Evolutionary conservation across 2,329 filamentous ascomycete species (phyloP), one percentile per base, ranked within the genome.

Genomic region (Pseudovirgaria hyperparasitica): DNA sequence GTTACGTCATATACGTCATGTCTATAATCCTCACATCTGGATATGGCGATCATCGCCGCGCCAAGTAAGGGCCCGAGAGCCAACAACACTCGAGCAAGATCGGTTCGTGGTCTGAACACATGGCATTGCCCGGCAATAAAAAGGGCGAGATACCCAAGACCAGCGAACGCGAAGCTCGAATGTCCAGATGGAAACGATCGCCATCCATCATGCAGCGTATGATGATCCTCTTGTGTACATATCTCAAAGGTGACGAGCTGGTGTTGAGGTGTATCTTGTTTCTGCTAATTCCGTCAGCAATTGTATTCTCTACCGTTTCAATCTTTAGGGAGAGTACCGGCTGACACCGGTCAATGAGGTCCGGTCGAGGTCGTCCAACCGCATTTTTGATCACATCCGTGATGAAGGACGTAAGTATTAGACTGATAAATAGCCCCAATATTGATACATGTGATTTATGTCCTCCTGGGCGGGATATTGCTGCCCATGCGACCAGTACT

Each of bases 361-460:
- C 87, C 4, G 87, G 87, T 5, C 87, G 72, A 16, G 85, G 82
- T 8, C 82, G 62, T 6, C 82, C 82, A 15, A 87, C 80, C 7
- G 79, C 70, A 48, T 92, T 93, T 57, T 98, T 98, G 47, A 96
- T 67, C 26, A 59, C 48, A 49, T 96, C 86, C 23, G 90, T 96
- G 22, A 96, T 62, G 51, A 94, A 79, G 5, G 73, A 70, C 1
- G 82, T 78, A 26, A 93, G 65, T 40, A 84, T 64, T 15, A 96
- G 55, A 37, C 47, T 71, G 43, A 87, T 82, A 26, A 76, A 60
- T 33, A 94, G 74, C 13, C 84, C 81, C 1, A 98, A 71, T 27
- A 92, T 60, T 0, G 84, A 80, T 37, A 86, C 80, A 56, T 96
- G 86, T 33, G 80, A 70, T 50, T 92, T 92, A 52, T 92, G 81